phyloP scores from a whole-genome alignment of 2,329 filamentous ascomycete genomes.

The Aspergillus fumigatiaffinis region DNA sequence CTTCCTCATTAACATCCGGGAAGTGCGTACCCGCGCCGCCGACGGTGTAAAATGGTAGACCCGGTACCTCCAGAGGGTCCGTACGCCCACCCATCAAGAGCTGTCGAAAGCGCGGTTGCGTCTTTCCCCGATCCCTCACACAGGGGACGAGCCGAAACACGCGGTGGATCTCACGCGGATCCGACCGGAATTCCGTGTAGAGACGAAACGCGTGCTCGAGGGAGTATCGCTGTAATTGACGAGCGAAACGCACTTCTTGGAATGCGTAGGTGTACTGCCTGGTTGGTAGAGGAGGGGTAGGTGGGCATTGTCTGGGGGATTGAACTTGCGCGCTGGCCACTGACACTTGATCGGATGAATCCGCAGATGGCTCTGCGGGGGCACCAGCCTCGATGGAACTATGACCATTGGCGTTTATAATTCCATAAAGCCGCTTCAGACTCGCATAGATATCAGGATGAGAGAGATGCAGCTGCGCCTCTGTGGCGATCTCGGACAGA shows the following conservation, averaged over 20 bases:
- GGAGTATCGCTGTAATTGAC: slow-evolving; percentile 64
- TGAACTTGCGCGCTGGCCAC: not conserved
- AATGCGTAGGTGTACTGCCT: slow-evolving; percentile 51
- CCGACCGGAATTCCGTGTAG: slow-evolving; percentile 45
- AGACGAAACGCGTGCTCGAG: slow-evolving; percentile 61
- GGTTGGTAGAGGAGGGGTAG: not conserved
- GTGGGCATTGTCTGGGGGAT: not conserved
- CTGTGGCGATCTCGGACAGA: slow-evolving; percentile 60
- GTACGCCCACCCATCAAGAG: slow-evolving; percentile 36
- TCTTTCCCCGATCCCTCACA: slow-evolving; percentile 45
- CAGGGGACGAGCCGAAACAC: slow-evolving; percentile 68
- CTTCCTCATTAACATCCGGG: slow-evolving; percentile 35
- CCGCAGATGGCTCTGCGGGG: not conserved
- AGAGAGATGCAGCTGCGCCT: slow-evolving; percentile 37
- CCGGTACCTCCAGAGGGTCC: slow-evolving; percentile 57
- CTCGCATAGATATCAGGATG: slow-evolving; percentile 1
- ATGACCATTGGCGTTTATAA: not conserved
- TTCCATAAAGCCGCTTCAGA: not conserved
- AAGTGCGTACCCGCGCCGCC: slow-evolving; percentile 68
- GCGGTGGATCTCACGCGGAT: slow-evolving; percentile 48
- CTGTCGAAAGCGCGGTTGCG: slow-evolving; percentile 36
- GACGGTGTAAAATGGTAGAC: slow-evolving; percentile 60
- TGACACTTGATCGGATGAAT: not conserved
- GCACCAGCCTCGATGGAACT: not conserved
- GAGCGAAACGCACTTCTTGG: slow-evolving; percentile 65